Base-by-base conservation (phyloP, 2,329 filamentous ascomycete genomes). In the Torrubiella hemipterigena region DNA sequence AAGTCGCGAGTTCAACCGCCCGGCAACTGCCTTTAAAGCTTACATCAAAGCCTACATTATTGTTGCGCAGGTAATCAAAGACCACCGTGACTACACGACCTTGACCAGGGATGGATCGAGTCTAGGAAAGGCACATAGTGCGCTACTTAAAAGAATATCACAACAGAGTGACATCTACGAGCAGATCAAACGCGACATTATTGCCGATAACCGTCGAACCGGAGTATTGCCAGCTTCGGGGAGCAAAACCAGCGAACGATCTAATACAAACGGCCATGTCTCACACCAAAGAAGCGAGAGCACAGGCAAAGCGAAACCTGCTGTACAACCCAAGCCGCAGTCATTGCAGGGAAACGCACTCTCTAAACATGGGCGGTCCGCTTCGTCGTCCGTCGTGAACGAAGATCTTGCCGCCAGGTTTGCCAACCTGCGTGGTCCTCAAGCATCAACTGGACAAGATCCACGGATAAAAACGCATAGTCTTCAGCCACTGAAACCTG, bases 31-130 rank as follows among this genome's bases (percentile, higher is more conserved):
- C 4, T 79, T 93, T 33, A 73, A 81, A 41, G 82, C 93, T 38
- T 96, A 89, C 48, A 69, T 96, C 35, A 73, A 79, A 39, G 83
- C 87, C 9, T 86, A 72, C 37, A 77, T 86, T 35, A 80, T 95
- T 33, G 71, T 81, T 11, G 67, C 86, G 30, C 77, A 89, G 34
- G 61, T 77, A 25, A 77, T 96, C 17, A 81, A 83, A 3, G 67
- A 66, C 21, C 85, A 93, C 50, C 73, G 70, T 34, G 82, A 89
- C 38, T 93, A 76, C 51, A 69, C 73, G 17, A 64, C 69, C 31
- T 60, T 86, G 35, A 70, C 73, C 43, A 56, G 56, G 22, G 71
- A 76, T 29, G 58, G 61, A 17, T 55, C 59, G 23, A 62, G 69
- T 8, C 44, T 69, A 15, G 52, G 56, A 29, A 58, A 61, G 29